Evolutionary conservation across 805 yeast genomes (phyloP), one percentile per base, ranked within the genome.

Genomic region (Kuraishia molischiana): DNA sequence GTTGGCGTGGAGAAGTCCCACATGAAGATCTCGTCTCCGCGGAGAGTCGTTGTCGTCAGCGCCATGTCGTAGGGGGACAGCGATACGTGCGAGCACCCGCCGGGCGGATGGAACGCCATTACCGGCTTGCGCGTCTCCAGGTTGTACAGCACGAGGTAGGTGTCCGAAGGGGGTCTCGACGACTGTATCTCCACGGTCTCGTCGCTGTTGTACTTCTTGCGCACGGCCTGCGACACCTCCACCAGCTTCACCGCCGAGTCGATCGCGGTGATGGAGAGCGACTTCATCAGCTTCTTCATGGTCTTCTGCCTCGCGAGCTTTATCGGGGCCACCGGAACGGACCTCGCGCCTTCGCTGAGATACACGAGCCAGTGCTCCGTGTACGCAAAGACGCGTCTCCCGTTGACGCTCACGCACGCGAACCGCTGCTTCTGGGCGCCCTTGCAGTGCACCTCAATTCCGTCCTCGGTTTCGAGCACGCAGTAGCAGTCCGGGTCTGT

Each of bases 1-100:
- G 74, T 74, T 2, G 78, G 73, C 39, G 66, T 64, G 33, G 77
- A 62, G 38, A 70, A 62, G 48, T 80, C 87, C 82, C 85, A 80
- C 44, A 77, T 59, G 47, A 65, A 77, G 4, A 80, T 58, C 36
- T 63, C 69, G 50, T 81, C 85, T 2, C 89, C 87, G 37, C 83
- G 62, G 18, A 52, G 47, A 9, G 72, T 68, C 3, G 69, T 67
- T 6, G 79, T 71, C 1, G 77, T 68, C 36, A 80, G 51, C 22
- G 70, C 69, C 29, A 72, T 49, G 48, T 79, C 85, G 50, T 66
- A 73, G 1, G 84, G 82, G 0, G 82, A 77, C 5, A 80, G 49
- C 2, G 81, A 74, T 2, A 81, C 51, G 19, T 65, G 56, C 0
- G 85, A 75, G 21, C 80, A 66, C 0, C 85, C 85, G 17, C 72